Conservation (phyloP, 768 basidiomycete genomes). For the Plicaturopsis crispa region DNA sequence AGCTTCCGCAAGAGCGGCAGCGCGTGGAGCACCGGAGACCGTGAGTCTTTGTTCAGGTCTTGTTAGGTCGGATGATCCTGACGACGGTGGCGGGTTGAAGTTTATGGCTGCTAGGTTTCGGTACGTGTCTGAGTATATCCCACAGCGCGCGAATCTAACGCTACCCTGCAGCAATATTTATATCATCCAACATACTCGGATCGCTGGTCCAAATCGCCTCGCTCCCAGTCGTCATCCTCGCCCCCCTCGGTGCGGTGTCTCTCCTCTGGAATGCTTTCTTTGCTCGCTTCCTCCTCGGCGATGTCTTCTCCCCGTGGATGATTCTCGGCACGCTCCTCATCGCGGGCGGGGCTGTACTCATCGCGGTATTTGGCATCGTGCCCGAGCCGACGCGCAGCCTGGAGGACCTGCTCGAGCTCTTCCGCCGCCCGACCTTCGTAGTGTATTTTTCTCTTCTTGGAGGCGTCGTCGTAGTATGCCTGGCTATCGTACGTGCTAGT, state of each 20-base stretch:
- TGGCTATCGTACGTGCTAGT: slow-evolving; percentile 49
- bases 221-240: slow-evolving; percentile 90
- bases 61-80: background rate
- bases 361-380: slow-evolving; percentile 89
- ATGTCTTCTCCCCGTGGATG: slow-evolving; percentile 81
- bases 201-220: slow-evolving; percentile 91
- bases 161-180: slow-evolving; percentile 49
- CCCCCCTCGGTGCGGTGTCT: slow-evolving; percentile 87
- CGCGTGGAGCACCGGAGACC: slow-evolving; percentile 73
- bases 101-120: slow-evolving; percentile 83
- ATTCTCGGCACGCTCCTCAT: slow-evolving; percentile 83
- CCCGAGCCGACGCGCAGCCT: slow-evolving; percentile 81
- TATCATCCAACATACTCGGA: slow-evolving; percentile 81
- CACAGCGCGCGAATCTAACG: slow-evolving; percentile 2
- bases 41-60: slow-evolving; percentile 31
- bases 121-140: slow-evolving; percentile 20
- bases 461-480: slow-evolving; percentile 45
- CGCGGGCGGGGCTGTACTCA: slow-evolving; percentile 80
- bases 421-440: slow-evolving; percentile 69
- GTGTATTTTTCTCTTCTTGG: slow-evolving; percentile 75
- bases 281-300: slow-evolving; percentile 76
- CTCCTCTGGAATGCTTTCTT: slow-evolving; percentile 94
- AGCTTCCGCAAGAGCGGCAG: slow-evolving; percentile 54
- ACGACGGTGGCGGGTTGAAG: slow-evolving; percentile 24
- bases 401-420: slow-evolving; percentile 75